Conservation (phyloP, 2,329 filamentous ascomycete genomes). For the Beauveria sp. region DNA sequence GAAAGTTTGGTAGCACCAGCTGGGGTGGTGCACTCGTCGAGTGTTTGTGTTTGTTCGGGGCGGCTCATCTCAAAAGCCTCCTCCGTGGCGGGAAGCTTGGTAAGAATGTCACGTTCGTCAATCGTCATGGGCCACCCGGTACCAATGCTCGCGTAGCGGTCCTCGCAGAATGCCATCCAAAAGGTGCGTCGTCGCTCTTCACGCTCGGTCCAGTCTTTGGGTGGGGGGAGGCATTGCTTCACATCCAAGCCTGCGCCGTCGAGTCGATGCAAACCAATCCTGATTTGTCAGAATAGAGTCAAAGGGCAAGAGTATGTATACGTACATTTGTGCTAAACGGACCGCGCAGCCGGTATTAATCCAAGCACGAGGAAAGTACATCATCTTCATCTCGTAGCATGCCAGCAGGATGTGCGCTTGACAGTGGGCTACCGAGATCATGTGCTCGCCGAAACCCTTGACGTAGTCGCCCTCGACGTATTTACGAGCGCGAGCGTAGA, state of each 20-base stretch:
- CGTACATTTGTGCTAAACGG: slow-evolving; percentile 76
- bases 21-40: slow-evolving; percentile 63
- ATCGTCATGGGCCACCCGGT: slow-evolving; percentile 96
- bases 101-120: slow-evolving; percentile 85
- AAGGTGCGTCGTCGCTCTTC: slow-evolving; percentile 90
- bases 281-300: slow-evolving; percentile 44
- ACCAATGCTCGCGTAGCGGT: slow-evolving; percentile 90
- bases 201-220: slow-evolving; percentile 87
- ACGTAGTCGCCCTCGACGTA: slow-evolving; percentile 87
- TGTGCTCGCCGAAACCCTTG: slow-evolving; percentile 83
- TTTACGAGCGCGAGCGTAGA: slow-evolving; percentile 83
- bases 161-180: slow-evolving; percentile 87
- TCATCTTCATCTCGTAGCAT: slow-evolving; percentile 91
- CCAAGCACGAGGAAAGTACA: slow-evolving; percentile 96
- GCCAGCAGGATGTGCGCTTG: slow-evolving; percentile 77
- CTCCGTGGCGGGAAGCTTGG: slow-evolving; percentile 75
- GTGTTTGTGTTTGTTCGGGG: slow-evolving; percentile 61
- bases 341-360: slow-evolving; percentile 77
- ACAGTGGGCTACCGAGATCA: slow-evolving; percentile 78
- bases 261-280: slow-evolving; percentile 85
- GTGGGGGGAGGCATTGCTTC: slow-evolving; percentile 80
- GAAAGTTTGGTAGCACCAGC: slow-evolving; percentile 68
- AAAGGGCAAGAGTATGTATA: neutral
- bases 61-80: slow-evolving; percentile 77
- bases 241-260: slow-evolving; percentile 80